Percentiles rank a stretch among this genome's conserved stretches.
Conservation (phyloP, 1,284 basidiomycete species). For the Sanghuangporus baumii region DNA sequence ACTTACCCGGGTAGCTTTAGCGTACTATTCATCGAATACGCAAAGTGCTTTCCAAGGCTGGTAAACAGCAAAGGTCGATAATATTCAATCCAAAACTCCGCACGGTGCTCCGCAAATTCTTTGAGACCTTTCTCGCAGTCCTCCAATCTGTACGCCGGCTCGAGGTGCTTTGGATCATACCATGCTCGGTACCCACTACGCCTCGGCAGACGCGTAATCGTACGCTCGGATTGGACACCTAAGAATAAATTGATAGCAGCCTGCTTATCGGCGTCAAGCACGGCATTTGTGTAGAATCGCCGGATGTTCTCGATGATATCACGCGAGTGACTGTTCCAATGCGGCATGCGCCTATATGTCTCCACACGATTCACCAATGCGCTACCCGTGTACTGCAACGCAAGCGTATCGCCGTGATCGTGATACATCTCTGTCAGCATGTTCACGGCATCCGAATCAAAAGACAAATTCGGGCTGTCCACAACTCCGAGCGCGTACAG, state of each 20-base stretch:
- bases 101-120: conserved; percentile 51
- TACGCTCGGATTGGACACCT: conserved; percentile 65
- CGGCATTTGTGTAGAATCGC: conserved; percentile 93
- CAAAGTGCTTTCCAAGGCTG: conserved; percentile 77
- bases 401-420: conserved; percentile 95
- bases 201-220: conserved; percentile 39
- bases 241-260: conserved; percentile 96
- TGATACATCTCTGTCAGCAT: conserved; percentile 99
- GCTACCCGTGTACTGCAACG: conserved; percentile 94
- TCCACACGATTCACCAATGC: conserved; percentile 96
- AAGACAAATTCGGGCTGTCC: conserved; percentile 77
- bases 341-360: conserved; percentile 92
- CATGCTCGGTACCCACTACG: conserved; percentile 74
- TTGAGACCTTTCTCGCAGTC: conserved; percentile 51
- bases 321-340: conserved; percentile 97
- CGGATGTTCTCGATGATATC: conserved; percentile 97
- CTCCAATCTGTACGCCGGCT: conserved; percentile 51
- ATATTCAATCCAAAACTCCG: conserved; percentile 87
- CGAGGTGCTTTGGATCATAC: conserved; percentile 71
- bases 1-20: conserved; percentile 73
- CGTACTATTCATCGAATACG: conserved; percentile 83
- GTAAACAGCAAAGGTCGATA: conserved; percentile 85
- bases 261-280: conserved; percentile 97
- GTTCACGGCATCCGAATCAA: conserved; percentile 94
- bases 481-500: conserved; percentile 91